phyloP scores from a whole-genome alignment of 768 basidiomycete species.

The Leccinum subtestaceum region DNA sequence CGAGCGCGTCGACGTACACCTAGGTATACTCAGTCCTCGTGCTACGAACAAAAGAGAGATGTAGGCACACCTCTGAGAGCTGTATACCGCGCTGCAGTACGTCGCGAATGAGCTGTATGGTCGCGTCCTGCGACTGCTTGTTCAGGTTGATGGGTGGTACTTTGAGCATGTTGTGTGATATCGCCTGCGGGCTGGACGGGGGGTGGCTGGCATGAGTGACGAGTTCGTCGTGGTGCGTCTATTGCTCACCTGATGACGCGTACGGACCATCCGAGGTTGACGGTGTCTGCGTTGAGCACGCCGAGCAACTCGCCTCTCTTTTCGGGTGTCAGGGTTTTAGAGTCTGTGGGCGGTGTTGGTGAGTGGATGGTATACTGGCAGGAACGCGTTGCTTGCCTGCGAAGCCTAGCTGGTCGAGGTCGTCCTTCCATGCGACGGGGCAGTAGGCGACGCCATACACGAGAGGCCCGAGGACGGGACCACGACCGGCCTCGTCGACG shows the following conservation, averaged over 20 bases:
- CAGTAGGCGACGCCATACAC: constrained; percentile 97
- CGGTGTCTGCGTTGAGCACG: constrained; percentile 65
- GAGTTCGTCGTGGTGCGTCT: neutral
- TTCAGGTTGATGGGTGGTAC: constrained; percentile 85
- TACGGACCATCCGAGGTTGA: constrained; percentile 79
- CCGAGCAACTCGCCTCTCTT: constrained; percentile 62
- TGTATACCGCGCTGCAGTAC: constrained; percentile 78
- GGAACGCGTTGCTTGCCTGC: constrained; percentile 55
- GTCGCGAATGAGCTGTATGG: constrained; percentile 81
- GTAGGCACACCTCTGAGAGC: constrained; percentile 62
- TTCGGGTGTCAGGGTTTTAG: constrained; percentile 80
- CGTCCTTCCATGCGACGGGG: constrained; percentile 69
- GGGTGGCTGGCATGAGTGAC: neutral
- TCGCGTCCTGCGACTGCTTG: constrained; percentile 84
- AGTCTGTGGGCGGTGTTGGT: constrained; percentile 56
- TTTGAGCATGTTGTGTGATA: constrained; percentile 88
- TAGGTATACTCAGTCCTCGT: constrained; percentile 27
- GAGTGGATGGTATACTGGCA: neutral
- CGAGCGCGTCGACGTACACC: constrained; percentile 95
- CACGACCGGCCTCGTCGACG: constrained; percentile 97
- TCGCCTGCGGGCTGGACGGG: constrained; percentile 73
- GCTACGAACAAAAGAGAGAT: neutral
- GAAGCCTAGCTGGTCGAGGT: constrained; percentile 81
- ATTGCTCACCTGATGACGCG: constrained; percentile 60
- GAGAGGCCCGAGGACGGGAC: constrained; percentile 92